Evolutionary conservation across 2,329 filamentous ascomycete species (phyloP), one percentile per base, ranked within the genome.

Genomic region (Emericellopsis atlantica): DNA sequence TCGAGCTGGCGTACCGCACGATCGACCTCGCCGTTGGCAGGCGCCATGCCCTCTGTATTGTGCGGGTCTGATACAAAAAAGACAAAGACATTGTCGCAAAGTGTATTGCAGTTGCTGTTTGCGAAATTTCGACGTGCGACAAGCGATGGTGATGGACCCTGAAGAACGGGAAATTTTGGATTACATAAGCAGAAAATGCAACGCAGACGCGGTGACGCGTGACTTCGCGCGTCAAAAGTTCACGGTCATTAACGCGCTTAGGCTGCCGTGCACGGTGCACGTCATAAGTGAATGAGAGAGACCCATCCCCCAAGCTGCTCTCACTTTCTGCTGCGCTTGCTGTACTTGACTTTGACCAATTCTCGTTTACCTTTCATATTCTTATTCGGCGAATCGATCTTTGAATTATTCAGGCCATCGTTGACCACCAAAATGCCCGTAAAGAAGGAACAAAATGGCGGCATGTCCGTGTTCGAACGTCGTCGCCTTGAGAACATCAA

Each of bases 401-500:
- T 32, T 16, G 15, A 21, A 26, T 38, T 38, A 4, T 38, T 12
- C 18, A 16, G n/a, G 36, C 12, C 9, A 15, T 22, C 18, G n/a
- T 8, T 10, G 16, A 32, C 23, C 6, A 4, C 21, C 24, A 51
- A 34, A 32, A 76, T 78, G 72, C 58, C 70, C 2, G 55, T 64
- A 2, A 60, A 62, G 14, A 64, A 59, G 18, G 62, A 67, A 33
- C 59, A 59, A 12, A 54, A 50, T 18, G 71, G 51, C 31, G 35
- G 39, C 10, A 66, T 93, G 51, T 93, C 84, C 60, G 85, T 87
- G 32, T 95, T 94, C 60, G 89, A 95, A 67, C 79, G 81, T 51
- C 79, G 85, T 49, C 74, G 89, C 1, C 74, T 86, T 14, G 86
- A 88, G 45, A 95, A 95, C 49, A 93, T 94, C 33, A 85, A 81